A percentile compares a stretch with the other conserved stretches of the same genome.
Evolutionary conservation across 2,329 filamentous ascomycete species (phyloP).

Genomic region (Paecilomyces formosus): DNA sequence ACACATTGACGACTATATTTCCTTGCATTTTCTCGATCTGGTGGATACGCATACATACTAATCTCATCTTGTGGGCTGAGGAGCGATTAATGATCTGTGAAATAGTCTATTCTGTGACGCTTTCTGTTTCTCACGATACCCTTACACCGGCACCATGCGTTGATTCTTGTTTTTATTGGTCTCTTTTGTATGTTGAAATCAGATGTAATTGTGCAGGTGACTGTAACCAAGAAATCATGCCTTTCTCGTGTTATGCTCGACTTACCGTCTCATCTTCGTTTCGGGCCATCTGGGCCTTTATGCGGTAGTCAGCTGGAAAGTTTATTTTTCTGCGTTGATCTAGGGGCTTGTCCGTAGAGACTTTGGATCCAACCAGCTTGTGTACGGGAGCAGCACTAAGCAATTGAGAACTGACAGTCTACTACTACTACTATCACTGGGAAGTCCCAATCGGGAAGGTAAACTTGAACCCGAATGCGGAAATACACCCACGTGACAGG

Average conservation of each 20-base stretch:
- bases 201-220: background rate
- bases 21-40: background rate
- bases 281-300: background rate
- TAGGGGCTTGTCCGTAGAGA: background rate
- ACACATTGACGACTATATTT: background rate
- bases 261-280: background rate
- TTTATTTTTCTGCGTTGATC: background rate
- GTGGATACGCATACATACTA: background rate
- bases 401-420: too few relatives aligned
- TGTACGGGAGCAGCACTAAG: too few relatives aligned
- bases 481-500: constrained; percentile 1
- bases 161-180: background rate
- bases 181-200: background rate
- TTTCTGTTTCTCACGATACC: background rate
- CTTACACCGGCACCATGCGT: background rate
- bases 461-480: constrained; percentile 16
- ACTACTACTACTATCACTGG: background rate
- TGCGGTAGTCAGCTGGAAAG: background rate
- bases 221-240: background rate
- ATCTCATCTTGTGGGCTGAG: background rate
- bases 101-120: background rate
- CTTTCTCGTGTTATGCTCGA: background rate
- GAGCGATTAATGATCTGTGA: background rate
- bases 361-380: background rate
- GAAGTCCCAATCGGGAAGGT: background rate